phyloP scores from a whole-genome alignment of 495 filamentous ascomycete genomes.

The Penicillium psychrofluorescens region DNA sequence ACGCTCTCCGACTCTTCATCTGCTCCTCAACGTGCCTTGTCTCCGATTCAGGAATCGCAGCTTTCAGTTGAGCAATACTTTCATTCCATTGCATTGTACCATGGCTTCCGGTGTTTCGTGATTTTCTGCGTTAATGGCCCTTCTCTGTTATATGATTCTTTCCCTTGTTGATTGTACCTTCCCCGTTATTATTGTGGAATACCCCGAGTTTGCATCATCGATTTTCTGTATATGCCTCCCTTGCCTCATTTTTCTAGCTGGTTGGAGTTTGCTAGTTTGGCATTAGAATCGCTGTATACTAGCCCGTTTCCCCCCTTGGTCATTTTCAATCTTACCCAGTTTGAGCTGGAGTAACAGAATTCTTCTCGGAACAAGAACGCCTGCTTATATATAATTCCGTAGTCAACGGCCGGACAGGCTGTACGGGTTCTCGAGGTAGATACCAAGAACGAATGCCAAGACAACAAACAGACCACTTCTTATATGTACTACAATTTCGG shows the following conservation, averaged over 20 bases:
- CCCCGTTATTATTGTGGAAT: slow-evolving; percentile 4
- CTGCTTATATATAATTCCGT: too few species aligned
- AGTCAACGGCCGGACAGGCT: too few species aligned
- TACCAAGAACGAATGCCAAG: too few species aligned
- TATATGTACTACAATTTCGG: too few species aligned
- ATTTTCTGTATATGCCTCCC: slow-evolving; percentile 10
- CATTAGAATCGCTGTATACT: slow-evolving; percentile 34
- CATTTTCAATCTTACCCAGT: background rate
- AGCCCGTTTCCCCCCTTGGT: slow-evolving; percentile 10
- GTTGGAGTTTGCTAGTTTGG: slow-evolving; percentile 9
- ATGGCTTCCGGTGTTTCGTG: slow-evolving; percentile 22
- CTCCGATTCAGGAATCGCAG: too few species aligned
- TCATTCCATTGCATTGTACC: slow-evolving; percentile 19
- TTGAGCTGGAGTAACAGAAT: background rate
- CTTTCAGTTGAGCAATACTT: slow-evolving; percentile 7
- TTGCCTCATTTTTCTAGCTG: slow-evolving; percentile 15
- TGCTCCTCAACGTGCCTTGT: too few species aligned
- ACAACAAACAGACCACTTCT: too few species aligned
- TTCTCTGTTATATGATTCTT: slow-evolving; percentile 1
- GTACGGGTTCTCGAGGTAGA: too few species aligned
- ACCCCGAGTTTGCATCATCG: slow-evolving; percentile 12
- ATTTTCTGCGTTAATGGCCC: too few species aligned
- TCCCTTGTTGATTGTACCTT: slow-evolving; percentile 4
- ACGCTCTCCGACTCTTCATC: too few species aligned
- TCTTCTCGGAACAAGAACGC: too few species aligned